A percentile compares a stretch with the other conserved stretches of the same genome.
These are phyloP conservation scores for Lithocarpus polystachyus DNA, from an alignment of 306 rosid species.

Conservation along the genomic window DNA sequence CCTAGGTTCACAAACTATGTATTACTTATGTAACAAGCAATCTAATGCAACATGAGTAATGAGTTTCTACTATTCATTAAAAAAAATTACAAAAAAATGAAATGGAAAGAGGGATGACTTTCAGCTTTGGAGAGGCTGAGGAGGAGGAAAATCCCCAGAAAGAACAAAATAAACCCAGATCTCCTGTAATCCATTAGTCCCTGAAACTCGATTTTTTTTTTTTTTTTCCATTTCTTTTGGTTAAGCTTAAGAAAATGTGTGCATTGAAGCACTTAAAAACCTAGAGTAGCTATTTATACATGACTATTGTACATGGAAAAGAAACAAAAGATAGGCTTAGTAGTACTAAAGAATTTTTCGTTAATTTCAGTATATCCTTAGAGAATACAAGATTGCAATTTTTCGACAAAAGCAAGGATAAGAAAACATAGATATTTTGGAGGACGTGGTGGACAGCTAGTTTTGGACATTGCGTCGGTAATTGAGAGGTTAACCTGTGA, in stretches of 20 bases:
- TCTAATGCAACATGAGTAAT: neutral
- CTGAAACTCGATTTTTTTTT: neutral
- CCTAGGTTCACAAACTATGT: neutral
- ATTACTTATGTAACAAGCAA: neutral
- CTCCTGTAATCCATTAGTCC: constrained; percentile 14
- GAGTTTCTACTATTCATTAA: neutral
- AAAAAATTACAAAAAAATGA: neutral
- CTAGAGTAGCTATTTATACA: constrained; percentile 12
- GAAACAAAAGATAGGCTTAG: constrained; percentile 1
- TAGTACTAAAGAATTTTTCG: constrained; percentile 24
- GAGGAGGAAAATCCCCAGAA: constrained; percentile 38
- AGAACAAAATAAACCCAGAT: constrained; percentile 27
- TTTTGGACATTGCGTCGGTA: constrained; percentile 34
- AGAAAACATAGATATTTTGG: constrained; percentile 1
- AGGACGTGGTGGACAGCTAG: constrained; percentile 28
- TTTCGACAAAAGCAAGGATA: constrained; percentile 36
- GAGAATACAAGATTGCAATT: constrained; percentile 27
- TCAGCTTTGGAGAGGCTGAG: constrained; percentile 37
- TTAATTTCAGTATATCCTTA: constrained; percentile 39
- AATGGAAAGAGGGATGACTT: constrained; percentile 15
- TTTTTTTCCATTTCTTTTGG: neutral
- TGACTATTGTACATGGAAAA: neutral
- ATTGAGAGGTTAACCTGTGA: constrained; percentile 31
- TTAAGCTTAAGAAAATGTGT: neutral
- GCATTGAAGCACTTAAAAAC: constrained; percentile 9